Conservation (phyloP, 2,329 filamentous ascomycete genomes). For the Fusarium metavorans region DNA sequence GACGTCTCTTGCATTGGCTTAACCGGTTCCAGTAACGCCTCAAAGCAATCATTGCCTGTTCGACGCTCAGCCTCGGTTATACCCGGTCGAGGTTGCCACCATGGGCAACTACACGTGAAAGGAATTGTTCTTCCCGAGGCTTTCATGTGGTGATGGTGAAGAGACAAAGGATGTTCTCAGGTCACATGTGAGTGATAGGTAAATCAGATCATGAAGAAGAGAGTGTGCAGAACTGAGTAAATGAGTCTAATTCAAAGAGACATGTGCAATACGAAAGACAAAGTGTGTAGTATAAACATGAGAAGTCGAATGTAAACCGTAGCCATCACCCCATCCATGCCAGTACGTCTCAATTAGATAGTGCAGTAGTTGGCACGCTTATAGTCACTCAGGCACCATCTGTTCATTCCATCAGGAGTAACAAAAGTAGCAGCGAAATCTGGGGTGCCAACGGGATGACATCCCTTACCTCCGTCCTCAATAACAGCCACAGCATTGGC, state of each 20-base stretch:
- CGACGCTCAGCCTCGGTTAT: conserved; percentile 1
- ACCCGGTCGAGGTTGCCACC: neutral
- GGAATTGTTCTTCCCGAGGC: neutral
- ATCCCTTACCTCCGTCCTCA: neutral
- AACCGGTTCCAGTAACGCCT: neutral
- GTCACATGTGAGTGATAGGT: neutral
- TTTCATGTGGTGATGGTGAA: neutral
- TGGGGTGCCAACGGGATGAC: neutral
- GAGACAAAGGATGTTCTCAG: neutral
- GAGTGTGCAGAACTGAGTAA: neutral
- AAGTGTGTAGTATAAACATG: neutral
- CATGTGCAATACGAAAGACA: neutral
- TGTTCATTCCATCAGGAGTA: neutral
- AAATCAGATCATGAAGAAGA: neutral
- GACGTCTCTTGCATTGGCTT: neutral
- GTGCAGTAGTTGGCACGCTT: neutral
- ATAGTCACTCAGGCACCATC: neutral
- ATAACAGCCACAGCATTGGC: neutral
- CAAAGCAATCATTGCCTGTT: neutral
- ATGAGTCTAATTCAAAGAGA: neutral
- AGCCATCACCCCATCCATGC: too few relatives aligned
- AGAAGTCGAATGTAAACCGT: neutral
- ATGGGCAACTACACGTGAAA: neutral
- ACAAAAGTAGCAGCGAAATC: neutral
- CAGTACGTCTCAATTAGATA: neutral